Evolutionary conservation across 768 basidiomycete genomes (phyloP), one percentile per base, ranked within the genome.

Genomic region (Boletus eberwhitei): DNA sequence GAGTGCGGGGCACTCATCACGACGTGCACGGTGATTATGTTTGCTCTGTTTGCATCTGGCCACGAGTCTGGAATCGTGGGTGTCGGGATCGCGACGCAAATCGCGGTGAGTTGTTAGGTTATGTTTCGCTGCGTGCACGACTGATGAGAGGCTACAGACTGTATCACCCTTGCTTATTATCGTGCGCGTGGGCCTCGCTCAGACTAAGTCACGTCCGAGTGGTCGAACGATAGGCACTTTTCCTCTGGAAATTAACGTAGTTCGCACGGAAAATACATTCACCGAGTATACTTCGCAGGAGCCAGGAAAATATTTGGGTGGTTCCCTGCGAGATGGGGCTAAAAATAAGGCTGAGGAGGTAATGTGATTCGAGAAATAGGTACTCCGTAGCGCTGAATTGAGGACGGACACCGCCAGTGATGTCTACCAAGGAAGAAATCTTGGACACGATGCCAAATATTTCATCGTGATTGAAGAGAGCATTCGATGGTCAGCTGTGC

Each of bases 1-100:
- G 63, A 64, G 39, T 62, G 57, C 6, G 64, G 64, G 4, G 60
- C 54, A 2, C 53, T 65, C 21, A 64, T 64, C 49, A 64, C 64
- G 5, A 49, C 44, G 11, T 59, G 59, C 32, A 59, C 64, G 16
- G 19, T 52, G n/a, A 32, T 64, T 36, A 55, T 64, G 63, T 62
- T 64, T 38, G 29, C 26, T n/a, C 43, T 65, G 1, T 65, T 42
- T 32, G 40, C 52, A 34, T 49, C 57, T 36, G 56, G 51, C 17
- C 52, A 62, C 32, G 39, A 58, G 14, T 37, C 54, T 8, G 60
- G 64, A 4, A 50, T 64, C 34, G 48, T 54, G 16, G 62, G 57
- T 12, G 47, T 59, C 6, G 55, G 59, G 7, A 50, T 62, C 16
- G 63, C 64, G 16, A 48, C 60, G 12, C 64, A 64, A 35, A 48